Base-by-base conservation (phyloP, 1,139 yeast species). In the Suhomyces maxii region DNA sequence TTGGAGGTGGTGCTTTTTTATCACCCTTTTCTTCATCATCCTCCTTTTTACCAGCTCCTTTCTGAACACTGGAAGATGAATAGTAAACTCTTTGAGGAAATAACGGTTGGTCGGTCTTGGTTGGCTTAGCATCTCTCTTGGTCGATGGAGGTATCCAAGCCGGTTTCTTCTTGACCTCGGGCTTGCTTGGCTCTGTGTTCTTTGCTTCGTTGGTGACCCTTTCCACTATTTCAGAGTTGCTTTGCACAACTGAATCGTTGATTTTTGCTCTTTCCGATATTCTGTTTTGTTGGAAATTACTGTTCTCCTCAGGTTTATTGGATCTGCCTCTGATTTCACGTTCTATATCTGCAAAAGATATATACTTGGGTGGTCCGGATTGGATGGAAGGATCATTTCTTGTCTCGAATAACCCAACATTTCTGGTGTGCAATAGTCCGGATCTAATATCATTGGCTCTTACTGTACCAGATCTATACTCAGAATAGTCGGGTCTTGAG, bases 291-390 rank as follows among this genome's bases (percentile, higher is more conserved):
- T 18, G 23, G 6, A 18, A 18, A 18, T 18, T 18, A 6, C 23
- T 18, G 23, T 18, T 4, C 23, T 18, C 4, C 6, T 18, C 23
- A 18, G 23, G 31, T 28, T 9, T 11, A 4, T 28, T 28, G 31
- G 31, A 28, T 11, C 31, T 7, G 3, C 39, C 33, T 26, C 51
- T 55, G 12, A 64, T 61, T 8, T 52, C 44, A 1, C 40, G 40
- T 41, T 64, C 68, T 45, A 64, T 53, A n/a, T 61, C 58, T 3
- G 57, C 42, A 46, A 65, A 65, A 5, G 68, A 59, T 30, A 53
- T 46, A 40, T 53, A 54, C 34, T 50, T 8, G 46, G 41, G 9
- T 28, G 39, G 12, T 26, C 3, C 34, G 36, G 9, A 30, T 30
- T 5, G 18, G 3, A 6, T 5, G 6, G 25, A 3, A 35, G 9